A percentile compares a stretch with the other conserved stretches of the same genome.
These are phyloP conservation scores for Ophiostoma ips DNA, from an alignment of 2,329 filamentous ascomycete species.

Conservation along the genomic window DNA sequence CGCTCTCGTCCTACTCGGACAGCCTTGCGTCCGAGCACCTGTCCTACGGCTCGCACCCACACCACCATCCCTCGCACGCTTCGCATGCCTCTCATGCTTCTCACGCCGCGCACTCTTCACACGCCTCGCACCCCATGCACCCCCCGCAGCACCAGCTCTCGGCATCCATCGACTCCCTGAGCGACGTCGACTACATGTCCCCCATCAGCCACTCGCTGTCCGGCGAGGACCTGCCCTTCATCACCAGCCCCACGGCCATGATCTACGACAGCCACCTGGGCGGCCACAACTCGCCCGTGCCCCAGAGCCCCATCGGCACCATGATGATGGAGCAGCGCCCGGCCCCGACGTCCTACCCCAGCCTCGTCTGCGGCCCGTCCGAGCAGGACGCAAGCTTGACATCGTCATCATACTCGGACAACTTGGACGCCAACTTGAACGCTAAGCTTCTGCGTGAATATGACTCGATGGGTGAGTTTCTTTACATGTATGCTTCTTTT, in stretches of 20 bases:
- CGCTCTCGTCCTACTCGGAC: constrained; percentile 9
- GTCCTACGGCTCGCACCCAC: not conserved
- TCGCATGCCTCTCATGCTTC: not conserved
- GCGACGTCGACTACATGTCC: constrained; percentile 47
- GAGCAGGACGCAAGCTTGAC: constrained; percentile 44
- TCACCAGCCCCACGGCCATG: constrained; percentile 40
- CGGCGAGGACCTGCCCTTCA: constrained; percentile 41
- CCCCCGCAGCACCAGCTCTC: constrained; percentile 26
- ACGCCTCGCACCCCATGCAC: not conserved
- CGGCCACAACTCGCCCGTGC: constrained; percentile 18
- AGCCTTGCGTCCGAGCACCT: constrained; percentile 7
- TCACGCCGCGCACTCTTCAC: not conserved
- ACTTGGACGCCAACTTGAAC: constrained; percentile 41
- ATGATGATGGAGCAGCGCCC: constrained; percentile 42
- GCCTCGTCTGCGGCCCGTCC: constrained; percentile 45
- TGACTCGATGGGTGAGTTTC: constrained; percentile 41
- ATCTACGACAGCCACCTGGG: constrained; percentile 36
- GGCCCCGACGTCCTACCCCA: constrained; percentile 45
- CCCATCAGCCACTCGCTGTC: constrained; percentile 39
- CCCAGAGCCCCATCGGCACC: constrained; percentile 40
- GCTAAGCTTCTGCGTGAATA: constrained; percentile 40
- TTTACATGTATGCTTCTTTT: constrained; percentile 16
- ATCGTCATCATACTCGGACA: constrained; percentile 44
- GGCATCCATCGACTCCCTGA: constrained; percentile 44
- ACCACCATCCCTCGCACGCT: not conserved